Base-by-base conservation (phyloP, 1,284 basidiomycete species). In the Sporisorium exsertum region DNA sequence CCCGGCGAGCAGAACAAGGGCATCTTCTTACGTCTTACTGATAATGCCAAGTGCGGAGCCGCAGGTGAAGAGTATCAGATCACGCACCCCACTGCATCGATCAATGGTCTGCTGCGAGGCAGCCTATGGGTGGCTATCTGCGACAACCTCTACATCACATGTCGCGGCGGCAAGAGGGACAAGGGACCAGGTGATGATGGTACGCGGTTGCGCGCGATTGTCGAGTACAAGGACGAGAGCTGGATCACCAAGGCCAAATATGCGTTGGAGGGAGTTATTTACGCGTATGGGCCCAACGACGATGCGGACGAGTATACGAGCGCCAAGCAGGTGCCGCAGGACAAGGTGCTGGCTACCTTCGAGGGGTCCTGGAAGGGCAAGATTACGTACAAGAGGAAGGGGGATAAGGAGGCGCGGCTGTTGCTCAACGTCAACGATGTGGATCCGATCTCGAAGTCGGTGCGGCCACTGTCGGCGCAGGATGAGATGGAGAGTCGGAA, bases 201-300 rank as follows among this genome's bases (percentile, higher is more conserved):
- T 6, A 53, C 72, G 50, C 89, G 89, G 78, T 90, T 94, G 79
- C 89, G 95, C 59, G 89, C 93, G 8, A 89, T 99, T 66, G 90
- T 97, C 64, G 94, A 96, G 81, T 98, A 97, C 88, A 95, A 95
- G 87, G 96, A 99, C 82, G 95, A 99, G 92, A 93, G 93, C 12
- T 99, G 96, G 96, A 88, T 99, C 49, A 92, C 94, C 51, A 91
- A 89, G 79, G 91, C 96, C 6, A 92, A 93, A 70, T 98, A 94
- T 88, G 88, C 92, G 33, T 81, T 94, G 13, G 96, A 98, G 81
- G 96, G 95, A 52, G 91, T 96, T 49, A 91, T 99, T 59, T 94
- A 96, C 87, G 90, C 90, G 15, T 93, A 93, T 73, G 88, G 85
- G 33, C 70, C 65, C 15, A 64, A 82, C 93, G 89, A 91, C 70